phyloP scores from a whole-genome alignment of 1,284 basidiomycete genomes.

The Puccinia horiana region DNA sequence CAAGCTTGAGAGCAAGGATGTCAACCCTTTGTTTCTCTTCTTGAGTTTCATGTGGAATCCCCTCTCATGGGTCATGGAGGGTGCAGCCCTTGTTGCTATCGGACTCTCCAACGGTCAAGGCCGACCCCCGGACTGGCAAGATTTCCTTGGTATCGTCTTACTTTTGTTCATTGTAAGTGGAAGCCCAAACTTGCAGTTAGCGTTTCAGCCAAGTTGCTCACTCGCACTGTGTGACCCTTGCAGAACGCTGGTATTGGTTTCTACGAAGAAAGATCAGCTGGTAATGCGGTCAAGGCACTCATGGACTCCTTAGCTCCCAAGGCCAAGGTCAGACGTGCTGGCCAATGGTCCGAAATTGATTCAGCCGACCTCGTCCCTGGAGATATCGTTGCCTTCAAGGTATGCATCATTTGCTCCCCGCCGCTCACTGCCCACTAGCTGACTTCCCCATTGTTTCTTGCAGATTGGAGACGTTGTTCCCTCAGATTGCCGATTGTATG shows the following conservation, averaged over 20 bases:
- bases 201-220: too few relatives aligned
- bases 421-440: background rate
- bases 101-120: conserved; percentile 88
- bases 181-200: background rate
- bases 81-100: conserved; percentile 92
- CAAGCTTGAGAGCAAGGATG: conserved; percentile 86
- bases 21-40: conserved; percentile 78
- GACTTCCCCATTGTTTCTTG: background rate
- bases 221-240: background rate
- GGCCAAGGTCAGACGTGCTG: conserved; percentile 83
- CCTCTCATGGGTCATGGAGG: conserved; percentile 99
- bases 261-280: conserved; percentile 94
- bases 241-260: conserved; percentile 92
- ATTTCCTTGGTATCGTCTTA: conserved; percentile 94
- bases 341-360: conserved; percentile 82
- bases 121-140: conserved; percentile 88
- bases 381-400: conserved; percentile 94
- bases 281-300: conserved; percentile 97
- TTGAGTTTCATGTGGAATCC: conserved; percentile 61
- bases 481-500: conserved; percentile 89
- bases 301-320: conserved; percentile 99
- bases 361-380: conserved; percentile 78
- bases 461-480: conserved; percentile 82
- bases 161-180: conserved; percentile 70
- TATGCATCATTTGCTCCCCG: conserved; percentile 57